Evolutionary conservation across 306 rosid species (phyloP).

Genomic region (Aeschynomene evenia): DNA sequence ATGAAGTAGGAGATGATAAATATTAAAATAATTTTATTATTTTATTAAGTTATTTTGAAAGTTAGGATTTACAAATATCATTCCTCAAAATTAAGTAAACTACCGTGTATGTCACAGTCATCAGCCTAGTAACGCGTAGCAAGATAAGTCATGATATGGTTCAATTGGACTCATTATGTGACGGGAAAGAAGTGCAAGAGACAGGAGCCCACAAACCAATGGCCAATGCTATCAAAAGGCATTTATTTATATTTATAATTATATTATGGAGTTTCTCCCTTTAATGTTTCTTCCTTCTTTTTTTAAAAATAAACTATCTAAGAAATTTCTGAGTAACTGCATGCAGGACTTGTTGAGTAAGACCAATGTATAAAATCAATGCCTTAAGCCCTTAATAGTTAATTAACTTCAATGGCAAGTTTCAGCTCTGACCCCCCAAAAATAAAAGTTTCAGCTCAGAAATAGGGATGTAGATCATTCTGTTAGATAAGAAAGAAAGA

Average conservation of each 20-base stretch:
- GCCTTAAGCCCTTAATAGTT: too few relatives aligned
- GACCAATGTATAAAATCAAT: background rate
- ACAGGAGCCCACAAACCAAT: background rate
- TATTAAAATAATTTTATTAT: too few relatives aligned
- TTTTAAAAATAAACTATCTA: too few relatives aligned
- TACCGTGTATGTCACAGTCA: too few relatives aligned
- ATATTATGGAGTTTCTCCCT: background rate
- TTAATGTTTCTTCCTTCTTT: too few relatives aligned
- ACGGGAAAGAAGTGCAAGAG: background rate
- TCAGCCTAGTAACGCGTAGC: background rate
- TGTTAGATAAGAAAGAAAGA: background rate
- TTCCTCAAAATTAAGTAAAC: too few relatives aligned
- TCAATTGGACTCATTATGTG: background rate
- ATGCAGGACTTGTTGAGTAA: background rate
- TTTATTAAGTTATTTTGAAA: too few relatives aligned
- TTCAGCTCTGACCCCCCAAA: background rate
- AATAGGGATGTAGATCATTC: background rate
- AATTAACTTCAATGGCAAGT: background rate
- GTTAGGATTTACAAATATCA: too few relatives aligned
- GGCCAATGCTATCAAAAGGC: background rate
- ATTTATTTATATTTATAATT: too few relatives aligned
- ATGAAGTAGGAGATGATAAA: too few relatives aligned
- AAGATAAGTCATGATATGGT: background rate
- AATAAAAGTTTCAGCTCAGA: too few relatives aligned
- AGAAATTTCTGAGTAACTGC: constrained; percentile 3